Evolutionary conservation across 805 yeast species (phyloP).

Genomic region (Nakazawaea wyomingensis): DNA sequence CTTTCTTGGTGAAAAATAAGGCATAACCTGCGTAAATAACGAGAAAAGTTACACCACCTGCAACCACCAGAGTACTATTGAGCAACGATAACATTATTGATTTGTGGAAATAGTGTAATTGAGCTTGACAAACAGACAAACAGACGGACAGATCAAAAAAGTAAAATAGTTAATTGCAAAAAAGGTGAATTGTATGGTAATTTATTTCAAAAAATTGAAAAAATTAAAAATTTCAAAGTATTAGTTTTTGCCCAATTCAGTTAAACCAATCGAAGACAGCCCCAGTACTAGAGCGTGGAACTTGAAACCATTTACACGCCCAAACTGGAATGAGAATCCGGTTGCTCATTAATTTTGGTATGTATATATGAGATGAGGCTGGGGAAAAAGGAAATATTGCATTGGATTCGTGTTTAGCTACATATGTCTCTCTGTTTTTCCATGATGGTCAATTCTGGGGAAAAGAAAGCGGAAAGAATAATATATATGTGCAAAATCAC

Average conservation of each 20-base stretch:
- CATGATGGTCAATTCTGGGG: no score
- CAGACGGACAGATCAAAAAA: neutral
- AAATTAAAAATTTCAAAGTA: neutral
- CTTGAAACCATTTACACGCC: no score
- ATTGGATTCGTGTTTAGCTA: no score
- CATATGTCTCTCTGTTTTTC: no score
- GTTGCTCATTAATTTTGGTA: no score
- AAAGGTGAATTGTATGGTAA: neutral
- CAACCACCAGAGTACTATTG: conserved; percentile 6
- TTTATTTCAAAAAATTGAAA: neutral
- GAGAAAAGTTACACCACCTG: conserved; percentile 29
- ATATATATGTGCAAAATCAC: no score
- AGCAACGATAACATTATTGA: neutral
- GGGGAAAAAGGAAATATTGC: no score
- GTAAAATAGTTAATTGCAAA: no score
- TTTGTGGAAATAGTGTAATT: neutral
- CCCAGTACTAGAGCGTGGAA: no score
- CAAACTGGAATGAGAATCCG: neutral
- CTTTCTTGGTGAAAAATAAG: conserved; percentile 29
- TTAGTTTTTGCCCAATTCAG: conserved; percentile 4
- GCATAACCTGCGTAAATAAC: conserved; percentile 27
- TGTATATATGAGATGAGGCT: no score
- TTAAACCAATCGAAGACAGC: conserved; percentile 1
- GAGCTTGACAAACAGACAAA: no score
- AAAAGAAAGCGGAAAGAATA: no score